Evolutionary conservation across 345 rosid species (phyloP), one percentile per base, ranked within the genome.

Genomic region (Fremontodendron californicum): DNA sequence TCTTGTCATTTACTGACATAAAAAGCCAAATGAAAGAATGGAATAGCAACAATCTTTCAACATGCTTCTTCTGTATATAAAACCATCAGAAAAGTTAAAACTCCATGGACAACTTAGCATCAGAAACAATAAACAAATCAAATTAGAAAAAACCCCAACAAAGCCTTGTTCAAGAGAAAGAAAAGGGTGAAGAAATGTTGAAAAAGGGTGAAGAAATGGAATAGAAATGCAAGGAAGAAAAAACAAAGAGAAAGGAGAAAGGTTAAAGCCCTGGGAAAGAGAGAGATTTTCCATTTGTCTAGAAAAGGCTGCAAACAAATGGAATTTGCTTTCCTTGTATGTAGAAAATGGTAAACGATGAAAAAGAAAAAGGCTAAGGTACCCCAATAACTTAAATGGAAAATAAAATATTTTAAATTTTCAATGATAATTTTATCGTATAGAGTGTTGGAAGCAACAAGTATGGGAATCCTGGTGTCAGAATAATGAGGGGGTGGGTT

Each of bases 401-500:
- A 82, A 81, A 45, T 0, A 9, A 15, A 37, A 45, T 0, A 1
- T 4, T 64, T 37, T 19, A 1, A 9, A 58, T 57, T 54, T 54
- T 18, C 18, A 58, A 68, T 45, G 46, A 68, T 25, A 40, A 10
- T 48, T 80, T 81, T 83, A 81, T 83, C 77, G 80, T 85, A 62
- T 77, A 75, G 77, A 67, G 86, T 77, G 83, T 74, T 71, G 80
- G 76, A 79, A 77, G 84, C 70, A 74, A 43, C 81, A 77, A 76
- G 88, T 74, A 73, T 78, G 84, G 84, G 85, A 85, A 78, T 82
- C 85, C 78, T 81, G 78, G n/a, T 83, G 78, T 82, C 84, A 85
- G 84, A 78, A 45, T 19, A 49, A 9, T 58, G 58, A 40, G 52
- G 73, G 19, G 0, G 4, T 0, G 5, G 40, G 9, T 40, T 40